Evolutionary conservation across 2,329 filamentous ascomycete genomes (phyloP).

Genomic region (Neonectria punicea): DNA sequence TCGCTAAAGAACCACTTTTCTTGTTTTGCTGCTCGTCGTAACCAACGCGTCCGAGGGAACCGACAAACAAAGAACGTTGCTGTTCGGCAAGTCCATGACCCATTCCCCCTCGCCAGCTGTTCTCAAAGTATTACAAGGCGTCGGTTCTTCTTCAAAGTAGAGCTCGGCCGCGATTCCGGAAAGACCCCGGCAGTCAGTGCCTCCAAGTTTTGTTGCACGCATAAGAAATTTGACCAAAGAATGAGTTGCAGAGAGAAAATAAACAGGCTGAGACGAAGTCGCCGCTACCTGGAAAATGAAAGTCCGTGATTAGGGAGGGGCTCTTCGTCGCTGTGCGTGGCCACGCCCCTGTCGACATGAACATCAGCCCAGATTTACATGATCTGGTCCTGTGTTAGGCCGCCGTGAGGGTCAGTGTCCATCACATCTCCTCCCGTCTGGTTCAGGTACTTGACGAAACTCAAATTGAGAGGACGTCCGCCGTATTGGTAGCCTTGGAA

Average conservation of each 20-base stretch:
- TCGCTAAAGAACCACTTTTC: constrained; percentile 35
- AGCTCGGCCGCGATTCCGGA: constrained; percentile 35
- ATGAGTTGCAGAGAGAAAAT: constrained; percentile 39
- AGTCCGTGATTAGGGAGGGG: constrained; percentile 16
- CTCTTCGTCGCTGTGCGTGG: constrained; percentile 17
- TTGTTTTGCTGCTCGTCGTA: constrained; percentile 29
- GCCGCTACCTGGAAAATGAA: constrained; percentile 22
- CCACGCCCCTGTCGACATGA: constrained; percentile 25
- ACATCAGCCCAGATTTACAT: constrained; percentile 68
- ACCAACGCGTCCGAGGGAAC: constrained; percentile 27
- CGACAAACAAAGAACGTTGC: constrained; percentile 23
- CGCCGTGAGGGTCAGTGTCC: constrained; percentile 81
- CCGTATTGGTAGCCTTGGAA: constrained; percentile 99
- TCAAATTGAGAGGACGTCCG: constrained; percentile 90
- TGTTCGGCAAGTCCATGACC: constrained; percentile 33
- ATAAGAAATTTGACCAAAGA: constrained; percentile 32
- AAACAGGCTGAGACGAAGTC: constrained; percentile 19
- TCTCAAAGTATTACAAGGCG: constrained; percentile 37
- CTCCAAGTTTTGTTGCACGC: constrained; percentile 42
- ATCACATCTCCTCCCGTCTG: constrained; percentile 75
- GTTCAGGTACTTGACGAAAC: constrained; percentile 92
- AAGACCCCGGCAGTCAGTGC: constrained; percentile 34
- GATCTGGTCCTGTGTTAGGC: constrained; percentile 96
- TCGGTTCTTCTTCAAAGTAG: constrained; percentile 35
- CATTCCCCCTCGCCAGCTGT: constrained; percentile 28